Evolutionary conservation across 768 basidiomycete genomes (phyloP), one percentile per base, ranked within the genome.

Genomic region (Mycena rebaudengoi): DNA sequence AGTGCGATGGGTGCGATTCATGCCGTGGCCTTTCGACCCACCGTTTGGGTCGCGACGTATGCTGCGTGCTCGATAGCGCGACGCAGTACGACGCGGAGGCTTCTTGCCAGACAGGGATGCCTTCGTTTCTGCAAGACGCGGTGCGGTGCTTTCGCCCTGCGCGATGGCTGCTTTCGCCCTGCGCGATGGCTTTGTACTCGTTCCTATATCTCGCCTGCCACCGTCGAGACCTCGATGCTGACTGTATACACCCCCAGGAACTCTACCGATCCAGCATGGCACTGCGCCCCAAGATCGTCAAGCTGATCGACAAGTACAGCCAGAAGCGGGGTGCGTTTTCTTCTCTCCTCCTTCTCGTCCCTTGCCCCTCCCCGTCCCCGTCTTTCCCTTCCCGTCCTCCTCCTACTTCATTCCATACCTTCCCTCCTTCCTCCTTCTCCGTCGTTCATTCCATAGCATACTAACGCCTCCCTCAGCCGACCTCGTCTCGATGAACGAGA

Each of bases 221-320:
- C n/a, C n/a, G n/a, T n/a, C n/a, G n/a, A n/a, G n/a, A n/a, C n/a
- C n/a, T n/a, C n/a, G n/a, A n/a, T n/a, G n/a, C n/a, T n/a, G n/a
- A n/a, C n/a, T n/a, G 16, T 33, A 11, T 1, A 30, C n/a, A n/a
- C n/a, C 11, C 23, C 25, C 78, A 96, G 90, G 95, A 98, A 75
- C 75, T 98, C 51, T 98, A 99, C 76, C 87, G 95, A 41, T 88
- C 89, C 23, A 91, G 91, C 70, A 96, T 99, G 90, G 85, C 90
- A 4, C 77, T 98, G 39, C 85, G 96, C 44, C 96, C 96, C 7
- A 96, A 95, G 83, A 97, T 99, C 66, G 96, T 98, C 64, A 95
- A 96, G 72, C 78, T 99, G 55, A 98, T 98, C 65, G 95, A 98
- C 74, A 98, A 96, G 80, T 98, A 98, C 73, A 95, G 91, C 69